Conservation (phyloP, 176 grass and related monocot species). For the Aegilops umbellulata region DNA sequence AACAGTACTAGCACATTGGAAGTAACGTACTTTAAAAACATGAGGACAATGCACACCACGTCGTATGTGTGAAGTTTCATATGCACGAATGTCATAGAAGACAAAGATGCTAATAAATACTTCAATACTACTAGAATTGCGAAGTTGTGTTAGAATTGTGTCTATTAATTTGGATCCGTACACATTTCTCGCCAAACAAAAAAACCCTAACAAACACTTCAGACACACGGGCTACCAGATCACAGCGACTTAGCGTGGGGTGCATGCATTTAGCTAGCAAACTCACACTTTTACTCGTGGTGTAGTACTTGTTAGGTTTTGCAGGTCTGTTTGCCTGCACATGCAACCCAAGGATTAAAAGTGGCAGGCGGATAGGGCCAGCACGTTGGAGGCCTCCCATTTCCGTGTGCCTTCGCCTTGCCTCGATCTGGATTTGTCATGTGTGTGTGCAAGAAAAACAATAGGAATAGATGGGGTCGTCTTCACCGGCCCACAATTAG, state of each 20-base stretch:
- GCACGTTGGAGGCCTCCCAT: background rate
- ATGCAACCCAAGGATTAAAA: background rate
- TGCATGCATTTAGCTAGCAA: background rate
- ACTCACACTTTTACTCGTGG: background rate
- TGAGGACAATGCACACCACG: background rate
- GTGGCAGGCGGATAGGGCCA: background rate
- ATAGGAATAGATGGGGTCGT: background rate
- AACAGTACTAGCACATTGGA: background rate
- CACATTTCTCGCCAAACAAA: too few species aligned
- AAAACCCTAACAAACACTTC: background rate
- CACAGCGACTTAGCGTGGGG: background rate
- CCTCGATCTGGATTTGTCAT: background rate
- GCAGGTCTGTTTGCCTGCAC: background rate
- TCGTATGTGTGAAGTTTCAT: background rate
- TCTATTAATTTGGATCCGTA: too few species aligned
- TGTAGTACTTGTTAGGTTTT: background rate
- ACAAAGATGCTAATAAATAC: background rate
- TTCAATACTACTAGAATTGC: too few species aligned
- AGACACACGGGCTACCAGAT: background rate
- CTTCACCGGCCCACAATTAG: background rate
- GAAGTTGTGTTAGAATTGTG: too few species aligned
- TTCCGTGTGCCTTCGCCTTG: background rate
- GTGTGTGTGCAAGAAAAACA: background rate
- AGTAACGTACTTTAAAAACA: background rate
- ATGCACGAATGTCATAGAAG: background rate